phyloP scores from a whole-genome alignment of 352 stramenopile genomes.

The Peronospora tabacina region DNA sequence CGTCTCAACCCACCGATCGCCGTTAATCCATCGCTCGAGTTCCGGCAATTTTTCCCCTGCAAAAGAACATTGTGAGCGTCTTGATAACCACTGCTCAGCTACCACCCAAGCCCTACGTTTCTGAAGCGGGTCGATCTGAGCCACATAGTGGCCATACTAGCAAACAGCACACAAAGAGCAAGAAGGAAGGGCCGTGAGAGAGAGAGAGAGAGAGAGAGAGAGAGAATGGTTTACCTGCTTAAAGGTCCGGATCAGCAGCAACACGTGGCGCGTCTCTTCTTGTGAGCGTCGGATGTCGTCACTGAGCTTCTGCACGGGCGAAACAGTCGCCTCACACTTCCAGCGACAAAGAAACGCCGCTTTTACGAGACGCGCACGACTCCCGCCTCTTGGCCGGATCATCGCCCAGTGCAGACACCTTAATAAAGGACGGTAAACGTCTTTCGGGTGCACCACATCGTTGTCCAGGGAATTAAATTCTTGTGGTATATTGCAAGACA shows the following conservation, averaged over 20 bases:
- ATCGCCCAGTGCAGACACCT: slow-evolving; percentile 11
- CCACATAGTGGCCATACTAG: slow-evolving; percentile 80
- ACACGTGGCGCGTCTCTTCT: slow-evolving; percentile 75
- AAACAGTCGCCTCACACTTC: slow-evolving; percentile 13
- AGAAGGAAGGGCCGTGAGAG: neutral
- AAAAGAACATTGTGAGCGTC: neutral
- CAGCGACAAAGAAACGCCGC: slow-evolving; percentile 4
- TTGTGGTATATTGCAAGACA: too few species aligned
- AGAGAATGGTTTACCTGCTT: slow-evolving; percentile 46
- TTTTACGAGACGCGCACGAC: slow-evolving; percentile 1
- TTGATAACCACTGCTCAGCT: neutral
- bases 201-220: neutral
- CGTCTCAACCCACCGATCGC: slow-evolving; percentile 75
- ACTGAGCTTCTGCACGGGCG: slow-evolving; percentile 56
- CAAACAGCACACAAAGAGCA: neutral
- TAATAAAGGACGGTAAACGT: too few species aligned
- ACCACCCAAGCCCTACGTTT: slow-evolving; percentile 34
- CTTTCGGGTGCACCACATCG: slow-evolving; percentile 11
- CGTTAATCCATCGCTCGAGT: slow-evolving; percentile 80
- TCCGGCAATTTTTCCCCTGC: slow-evolving; percentile 73
- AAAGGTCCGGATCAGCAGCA: slow-evolving; percentile 83
- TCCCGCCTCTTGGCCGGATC: slow-evolving; percentile 9
- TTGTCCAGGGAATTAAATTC: too few species aligned
- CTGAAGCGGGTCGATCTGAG: slow-evolving; percentile 83
- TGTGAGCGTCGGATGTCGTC: slow-evolving; percentile 76